A percentile compares a stretch with the other conserved stretches of the same genome.
Conservation (phyloP, 2,329 filamentous ascomycete species). For the Chalaropsis thielavioides region DNA sequence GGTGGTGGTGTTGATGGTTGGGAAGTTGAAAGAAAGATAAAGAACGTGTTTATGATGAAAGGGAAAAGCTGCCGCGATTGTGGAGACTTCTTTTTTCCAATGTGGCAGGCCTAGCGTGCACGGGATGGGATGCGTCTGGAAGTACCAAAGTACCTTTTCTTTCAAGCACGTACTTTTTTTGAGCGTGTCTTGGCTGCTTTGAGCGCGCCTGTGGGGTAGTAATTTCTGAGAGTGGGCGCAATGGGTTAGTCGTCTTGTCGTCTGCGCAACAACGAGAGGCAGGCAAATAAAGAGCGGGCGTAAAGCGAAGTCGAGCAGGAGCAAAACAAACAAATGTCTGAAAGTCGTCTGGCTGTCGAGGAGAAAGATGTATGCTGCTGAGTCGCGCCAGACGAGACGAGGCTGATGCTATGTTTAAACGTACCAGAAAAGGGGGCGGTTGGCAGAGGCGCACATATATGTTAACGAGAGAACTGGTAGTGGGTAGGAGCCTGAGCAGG, state of each 20-base stretch:
- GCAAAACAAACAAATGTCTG: neutral
- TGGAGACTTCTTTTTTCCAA: slow-evolving; percentile 14
- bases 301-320: neutral
- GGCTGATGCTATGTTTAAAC: neutral
- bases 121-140: slow-evolving; percentile 14
- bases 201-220: slow-evolving; percentile 15
- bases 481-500: neutral
- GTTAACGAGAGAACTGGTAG: slow-evolving; percentile 7
- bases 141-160: slow-evolving; percentile 12
- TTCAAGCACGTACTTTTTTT: slow-evolving; percentile 24
- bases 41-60: slow-evolving; percentile 17
- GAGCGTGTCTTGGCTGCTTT: slow-evolving; percentile 11
- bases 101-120: slow-evolving; percentile 14
- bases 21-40: slow-evolving; percentile 13
- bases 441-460: neutral
- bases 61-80: slow-evolving; percentile 18
- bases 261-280: neutral
- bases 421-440: neutral
- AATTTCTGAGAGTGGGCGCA: neutral
- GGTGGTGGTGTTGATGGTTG: neutral
- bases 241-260: neutral
- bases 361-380: neutral
- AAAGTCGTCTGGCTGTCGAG: neutral
- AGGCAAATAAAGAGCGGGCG: neutral
- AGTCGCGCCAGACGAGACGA: neutral